phyloP scores from a whole-genome alignment of 1,139 yeast genomes.

The Meyerozyma carpophila region DNA sequence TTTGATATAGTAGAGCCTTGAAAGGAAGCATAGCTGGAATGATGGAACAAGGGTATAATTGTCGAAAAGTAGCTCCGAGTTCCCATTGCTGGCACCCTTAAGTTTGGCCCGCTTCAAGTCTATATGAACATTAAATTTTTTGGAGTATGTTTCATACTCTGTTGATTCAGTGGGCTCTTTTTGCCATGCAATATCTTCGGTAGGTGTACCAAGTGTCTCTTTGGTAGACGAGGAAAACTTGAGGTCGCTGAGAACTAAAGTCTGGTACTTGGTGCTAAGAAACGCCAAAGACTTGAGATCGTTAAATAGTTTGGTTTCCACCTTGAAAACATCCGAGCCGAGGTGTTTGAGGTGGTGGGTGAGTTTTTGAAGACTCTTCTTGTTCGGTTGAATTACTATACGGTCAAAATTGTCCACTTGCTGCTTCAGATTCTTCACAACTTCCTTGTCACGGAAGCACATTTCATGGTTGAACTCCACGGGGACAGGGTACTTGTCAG shows the following conservation, averaged over 20 bases:
- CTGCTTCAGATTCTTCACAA: slow-evolving; percentile 8
- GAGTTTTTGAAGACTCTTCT: slow-evolving; percentile 22
- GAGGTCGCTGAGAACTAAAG: slow-evolving; percentile 8
- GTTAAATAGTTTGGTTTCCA: slow-evolving; percentile 32
- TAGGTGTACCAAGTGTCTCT: slow-evolving; percentile 1
- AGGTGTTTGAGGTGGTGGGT: slow-evolving; percentile 25
- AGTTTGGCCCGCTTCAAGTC: slow-evolving; percentile 22
- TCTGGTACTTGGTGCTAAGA: slow-evolving; percentile 29
- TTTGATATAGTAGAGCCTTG: slow-evolving; percentile 9
- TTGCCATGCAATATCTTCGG: slow-evolving; percentile 25
- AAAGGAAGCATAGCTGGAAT: slow-evolving; percentile 10
- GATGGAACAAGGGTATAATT: slow-evolving; percentile 10
- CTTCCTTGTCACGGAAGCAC: slow-evolving; percentile 23
- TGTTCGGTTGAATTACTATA: slow-evolving; percentile 27
- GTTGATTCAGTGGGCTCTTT: slow-evolving; percentile 9
- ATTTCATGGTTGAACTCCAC: slow-evolving; percentile 38
- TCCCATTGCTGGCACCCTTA: slow-evolving; percentile 18
- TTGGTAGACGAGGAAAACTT: slow-evolving; percentile 6
- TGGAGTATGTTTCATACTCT: slow-evolving; percentile 17
- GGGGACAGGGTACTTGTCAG: slow-evolving; percentile 30
- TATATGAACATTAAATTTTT: slow-evolving; percentile 23
- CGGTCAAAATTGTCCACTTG: slow-evolving; percentile 25
- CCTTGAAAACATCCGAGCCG: slow-evolving; percentile 31
- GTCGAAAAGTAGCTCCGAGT: slow-evolving; percentile 2
- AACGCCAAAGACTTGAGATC: slow-evolving; percentile 35